Percentiles rank a stretch among this genome's conserved stretches.
phyloP scores from a whole-genome alignment of 1,284 basidiomycete species.

The Sutorius eximius region DNA sequence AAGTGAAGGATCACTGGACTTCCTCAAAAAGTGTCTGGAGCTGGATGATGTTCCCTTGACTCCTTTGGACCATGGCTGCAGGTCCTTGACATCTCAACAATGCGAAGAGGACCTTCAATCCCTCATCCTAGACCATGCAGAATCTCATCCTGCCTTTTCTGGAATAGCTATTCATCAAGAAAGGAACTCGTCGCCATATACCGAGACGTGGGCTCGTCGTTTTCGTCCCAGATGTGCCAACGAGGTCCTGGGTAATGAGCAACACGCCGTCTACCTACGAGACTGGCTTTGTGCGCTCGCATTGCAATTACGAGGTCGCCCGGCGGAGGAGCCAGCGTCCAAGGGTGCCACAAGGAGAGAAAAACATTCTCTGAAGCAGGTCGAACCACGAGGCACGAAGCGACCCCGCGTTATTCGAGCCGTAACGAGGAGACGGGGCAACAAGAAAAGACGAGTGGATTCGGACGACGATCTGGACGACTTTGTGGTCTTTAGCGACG shows the following conservation, averaged over 20 bases:
- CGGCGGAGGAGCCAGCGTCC: constrained; percentile 3
- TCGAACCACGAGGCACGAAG: constrained; percentile 42
- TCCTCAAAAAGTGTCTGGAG: constrained; percentile 17
- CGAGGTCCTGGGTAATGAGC: constrained; percentile 83
- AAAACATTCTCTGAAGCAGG: constrained; percentile 28
- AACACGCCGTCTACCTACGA: constrained; percentile 70
- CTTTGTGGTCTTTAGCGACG: constrained; percentile 52
- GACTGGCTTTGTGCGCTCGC: constrained; percentile 79
- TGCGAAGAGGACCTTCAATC: constrained; percentile 19
- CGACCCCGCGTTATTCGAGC: constrained; percentile 51
- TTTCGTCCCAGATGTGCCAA: constrained; percentile 74
- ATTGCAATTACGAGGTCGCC: constrained; percentile 48
- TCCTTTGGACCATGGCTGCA: background rate
- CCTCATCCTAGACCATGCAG: constrained; percentile 13
- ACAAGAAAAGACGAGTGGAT: constrained; percentile 50
- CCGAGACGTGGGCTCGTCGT: constrained; percentile 71
- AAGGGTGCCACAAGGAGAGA: constrained; percentile 17
- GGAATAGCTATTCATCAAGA: constrained; percentile 37
- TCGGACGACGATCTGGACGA: constrained; percentile 53
- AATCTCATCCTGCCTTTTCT: constrained; percentile 55
- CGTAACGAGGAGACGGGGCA: constrained; percentile 44
- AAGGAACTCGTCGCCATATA: background rate
- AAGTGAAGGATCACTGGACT: constrained; percentile 11
- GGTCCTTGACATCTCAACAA: constrained; percentile 16
- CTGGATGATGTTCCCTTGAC: constrained; percentile 1